Percentiles rank a stretch among this genome's conserved stretches.
Evolutionary conservation across 169 alveolate species (phyloP).

Genomic region (Eimeria praecox): DNA sequence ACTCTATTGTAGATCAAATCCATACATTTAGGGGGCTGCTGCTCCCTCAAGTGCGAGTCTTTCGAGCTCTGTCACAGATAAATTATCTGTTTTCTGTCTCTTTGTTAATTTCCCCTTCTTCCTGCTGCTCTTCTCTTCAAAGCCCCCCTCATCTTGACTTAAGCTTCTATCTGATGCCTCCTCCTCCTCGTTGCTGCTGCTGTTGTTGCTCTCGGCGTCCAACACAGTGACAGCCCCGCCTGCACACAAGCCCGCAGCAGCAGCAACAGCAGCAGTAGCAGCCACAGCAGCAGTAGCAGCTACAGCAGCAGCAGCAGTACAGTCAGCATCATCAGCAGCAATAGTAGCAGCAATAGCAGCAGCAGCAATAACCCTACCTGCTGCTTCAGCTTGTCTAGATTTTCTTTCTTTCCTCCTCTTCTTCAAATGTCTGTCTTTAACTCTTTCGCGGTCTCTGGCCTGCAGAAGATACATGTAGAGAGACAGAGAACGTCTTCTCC

Average conservation of each 20-base stretch:
- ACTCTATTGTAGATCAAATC: too few species aligned
- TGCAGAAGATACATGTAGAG: background rate
- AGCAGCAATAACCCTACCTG: conserved; percentile 26
- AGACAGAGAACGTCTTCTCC: too few species aligned
- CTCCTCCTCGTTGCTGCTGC: background rate
- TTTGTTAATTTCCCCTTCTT: background rate
- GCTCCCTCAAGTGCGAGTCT: conserved; percentile 17
- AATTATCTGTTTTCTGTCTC: background rate
- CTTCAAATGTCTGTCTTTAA: conserved; percentile 56
- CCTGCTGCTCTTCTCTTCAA: background rate
- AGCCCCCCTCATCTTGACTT: background rate
- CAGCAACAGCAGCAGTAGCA: background rate
- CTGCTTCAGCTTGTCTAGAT: conserved; percentile 71
- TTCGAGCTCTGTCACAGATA: conserved; percentile 26
- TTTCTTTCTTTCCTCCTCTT: conserved; percentile 65
- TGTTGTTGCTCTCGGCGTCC: background rate
- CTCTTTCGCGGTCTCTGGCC: conserved; percentile 59
- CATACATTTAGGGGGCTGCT: background rate
- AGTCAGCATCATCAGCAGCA: background rate
- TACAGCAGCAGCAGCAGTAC: background rate
- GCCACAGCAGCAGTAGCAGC: background rate
- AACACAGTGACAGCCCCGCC: background rate
- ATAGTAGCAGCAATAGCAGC: background rate
- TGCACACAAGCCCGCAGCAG: background rate
- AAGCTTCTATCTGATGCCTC: background rate